A percentile compares a stretch with the other conserved stretches of the same genome.
phyloP scores from a whole-genome alignment of 176 grass and related monocot species.

The Musa schizocarpa region DNA sequence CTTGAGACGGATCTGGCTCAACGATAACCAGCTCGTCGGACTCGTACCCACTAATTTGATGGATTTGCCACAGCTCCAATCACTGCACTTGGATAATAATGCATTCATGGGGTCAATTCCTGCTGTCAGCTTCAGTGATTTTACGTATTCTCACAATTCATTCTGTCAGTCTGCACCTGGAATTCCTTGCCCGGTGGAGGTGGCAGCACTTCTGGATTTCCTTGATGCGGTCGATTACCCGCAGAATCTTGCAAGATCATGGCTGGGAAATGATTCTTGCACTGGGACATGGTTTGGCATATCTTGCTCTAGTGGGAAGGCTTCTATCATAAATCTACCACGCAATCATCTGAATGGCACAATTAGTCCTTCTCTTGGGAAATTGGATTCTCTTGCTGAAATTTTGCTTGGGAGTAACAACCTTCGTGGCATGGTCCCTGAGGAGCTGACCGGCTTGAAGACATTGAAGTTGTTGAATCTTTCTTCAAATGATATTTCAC shows the following conservation, averaged over 20 bases:
- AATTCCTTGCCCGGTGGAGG: constrained; percentile 2
- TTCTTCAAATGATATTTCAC: constrained; percentile 49
- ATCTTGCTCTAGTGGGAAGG: constrained; percentile 5
- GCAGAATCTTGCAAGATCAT: background rate
- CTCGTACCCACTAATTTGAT: constrained; percentile 28
- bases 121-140: constrained; percentile 1
- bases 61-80: background rate
- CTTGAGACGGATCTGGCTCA: constrained; percentile 40
- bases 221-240: constrained; percentile 2
- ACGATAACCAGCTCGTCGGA: constrained; percentile 60
- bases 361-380: constrained; percentile 45
- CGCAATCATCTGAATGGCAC: constrained; percentile 50
- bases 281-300: constrained; percentile 2
- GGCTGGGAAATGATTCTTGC: constrained; percentile 15
- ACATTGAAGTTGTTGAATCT: constrained; percentile 49
- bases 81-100: constrained; percentile 12
- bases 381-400: constrained; percentile 35
- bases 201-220: constrained; percentile 9
- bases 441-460: constrained; percentile 36
- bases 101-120: constrained; percentile 13
- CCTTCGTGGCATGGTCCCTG: constrained; percentile 52
- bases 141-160: constrained; percentile 11
- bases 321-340: constrained; percentile 28
- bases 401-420: constrained; percentile 48
- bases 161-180: constrained; percentile 7